These are phyloP conservation scores for Backusella circina DNA, from an alignment of 192 early-diverging fungal species.

Conservation along the genomic window DNA sequence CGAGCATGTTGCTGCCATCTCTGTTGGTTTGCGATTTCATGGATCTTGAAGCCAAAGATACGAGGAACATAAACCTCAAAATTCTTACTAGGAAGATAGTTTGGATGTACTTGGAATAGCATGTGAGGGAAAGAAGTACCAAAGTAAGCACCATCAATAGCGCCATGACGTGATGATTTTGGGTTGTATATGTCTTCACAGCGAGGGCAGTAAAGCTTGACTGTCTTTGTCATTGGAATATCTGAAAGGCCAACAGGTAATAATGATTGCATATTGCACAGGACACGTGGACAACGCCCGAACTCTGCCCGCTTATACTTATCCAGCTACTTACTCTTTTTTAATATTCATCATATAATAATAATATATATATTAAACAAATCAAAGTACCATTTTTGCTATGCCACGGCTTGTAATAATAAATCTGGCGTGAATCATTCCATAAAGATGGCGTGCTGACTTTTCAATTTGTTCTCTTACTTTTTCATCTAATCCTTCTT, in stretches of 20 bases:
- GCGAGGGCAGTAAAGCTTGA: conserved; percentile 93
- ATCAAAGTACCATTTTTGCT: conserved; percentile 79
- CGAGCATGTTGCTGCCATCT: conserved; percentile 86
- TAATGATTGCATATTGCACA: conserved; percentile 87
- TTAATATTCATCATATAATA: not conserved
- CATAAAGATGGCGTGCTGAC: conserved; percentile 90
- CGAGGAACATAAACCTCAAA: conserved; percentile 89
- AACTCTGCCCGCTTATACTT: conserved; percentile 94
- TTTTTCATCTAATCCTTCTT: conserved; percentile 67
- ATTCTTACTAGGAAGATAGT: conserved; percentile 70
- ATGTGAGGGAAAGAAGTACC: conserved; percentile 96
- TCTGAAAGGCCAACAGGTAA: conserved; percentile 90
- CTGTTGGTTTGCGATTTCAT: conserved; percentile 83
- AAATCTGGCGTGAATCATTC: conserved; percentile 97
- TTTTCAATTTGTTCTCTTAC: conserved; percentile 80
- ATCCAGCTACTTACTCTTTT: conserved; percentile 56
- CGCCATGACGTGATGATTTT: conserved; percentile 77
- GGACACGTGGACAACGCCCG: conserved; percentile 93
- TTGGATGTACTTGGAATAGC: conserved; percentile 89
- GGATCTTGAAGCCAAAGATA: conserved; percentile 98
- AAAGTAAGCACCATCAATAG: conserved; percentile 95
- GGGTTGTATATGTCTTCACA: conserved; percentile 98
- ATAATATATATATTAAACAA: not conserved
- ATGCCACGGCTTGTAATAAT: conserved; percentile 91
- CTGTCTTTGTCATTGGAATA: conserved; percentile 74